A percentile compares a stretch with the other conserved stretches of the same genome.
These are phyloP conservation scores for Russula ochroleuca DNA, from an alignment of 768 basidiomycete genomes.

Conservation along the genomic window DNA sequence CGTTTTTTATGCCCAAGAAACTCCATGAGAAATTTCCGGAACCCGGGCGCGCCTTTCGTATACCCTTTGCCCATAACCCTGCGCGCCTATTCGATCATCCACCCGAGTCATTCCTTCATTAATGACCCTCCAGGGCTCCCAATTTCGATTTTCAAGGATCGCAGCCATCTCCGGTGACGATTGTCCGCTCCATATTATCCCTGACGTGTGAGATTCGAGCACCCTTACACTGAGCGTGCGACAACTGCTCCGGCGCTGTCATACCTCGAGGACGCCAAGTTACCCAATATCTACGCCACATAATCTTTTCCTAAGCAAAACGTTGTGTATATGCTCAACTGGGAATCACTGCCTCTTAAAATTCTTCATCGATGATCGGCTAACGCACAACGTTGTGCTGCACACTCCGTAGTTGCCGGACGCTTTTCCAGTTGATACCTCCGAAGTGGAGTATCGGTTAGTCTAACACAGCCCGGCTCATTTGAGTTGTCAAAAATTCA, in stretches of 20 bases:
- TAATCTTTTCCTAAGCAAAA: slow-evolving; percentile 10
- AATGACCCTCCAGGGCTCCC: not conserved
- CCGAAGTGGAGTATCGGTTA: slow-evolving; percentile 9
- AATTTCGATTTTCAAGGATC: not conserved
- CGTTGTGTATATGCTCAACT: slow-evolving; percentile 1
- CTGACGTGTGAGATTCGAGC: not conserved
- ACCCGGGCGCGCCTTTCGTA: not conserved
- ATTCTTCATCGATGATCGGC: slow-evolving; percentile 24
- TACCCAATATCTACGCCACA: slow-evolving; percentile 16
- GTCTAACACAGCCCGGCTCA: slow-evolving; percentile 6
- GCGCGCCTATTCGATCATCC: slow-evolving; percentile 19
- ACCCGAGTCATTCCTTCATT: not conserved
- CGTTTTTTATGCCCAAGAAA: not conserved
- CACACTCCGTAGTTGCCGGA: slow-evolving; percentile 20
- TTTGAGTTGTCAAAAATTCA: slow-evolving; percentile 3
- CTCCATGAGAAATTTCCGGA: not conserved
- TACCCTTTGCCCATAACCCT: slow-evolving; percentile 25
- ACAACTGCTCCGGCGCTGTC: slow-evolving; percentile 6
- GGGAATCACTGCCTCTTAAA: slow-evolving; percentile 8
- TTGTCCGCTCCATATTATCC: not conserved
- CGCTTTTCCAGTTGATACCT: not conserved
- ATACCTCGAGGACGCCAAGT: slow-evolving; percentile 12
- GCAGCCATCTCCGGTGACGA: not conserved
- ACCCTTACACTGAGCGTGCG: not conserved
- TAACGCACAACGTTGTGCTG: slow-evolving; percentile 15